Base-by-base conservation (phyloP, 2,329 filamentous ascomycete genomes). In the Cladosporium austrohemisphaericum region DNA sequence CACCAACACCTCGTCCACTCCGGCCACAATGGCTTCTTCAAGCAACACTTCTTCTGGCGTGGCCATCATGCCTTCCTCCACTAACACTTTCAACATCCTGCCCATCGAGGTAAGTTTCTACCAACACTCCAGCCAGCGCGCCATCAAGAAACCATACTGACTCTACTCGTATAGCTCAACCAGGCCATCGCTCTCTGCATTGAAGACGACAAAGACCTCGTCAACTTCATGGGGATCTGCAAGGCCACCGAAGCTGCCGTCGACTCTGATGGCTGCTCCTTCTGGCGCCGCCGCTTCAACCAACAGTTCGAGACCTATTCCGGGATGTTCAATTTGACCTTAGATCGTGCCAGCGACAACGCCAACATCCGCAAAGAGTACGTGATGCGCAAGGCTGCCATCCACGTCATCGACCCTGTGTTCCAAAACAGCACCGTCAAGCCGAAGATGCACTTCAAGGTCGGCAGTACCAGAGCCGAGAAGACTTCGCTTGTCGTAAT, bases 251-350 rank as follows among this genome's bases (percentile, higher is more conserved):
- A 64, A 26, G 47, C 65, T 53, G 67, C 72, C 5, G 60, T 77
- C 46, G 65, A 72, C 23, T 65, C 61, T 4, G 66, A 70, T 33
- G 56, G 65, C 8, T 49, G 55, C 19, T 71, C 68, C 5, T 73
- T 78, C 57, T 80, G 76, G 76, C 69, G 71, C 28, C 54, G 58
- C 29, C 67, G 64, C 14, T 79, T 75, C 55, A 58, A 65, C 11
- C 49, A 61, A 18, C 62, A 50, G 20, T 80, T 71, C 54, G 76
- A 76, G 26, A 51, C 26, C 38, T 18, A 49, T 31, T 36, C 16
- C n/a, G n/a, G n/a, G n/a, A n/a, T n/a, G n/a, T n/a, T 36, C 22
- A 28, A 9, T 2, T 31, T 55, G 41, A 45, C 38, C 20, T 33
- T 60, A 36, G 41, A 45, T 47, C 47, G 29, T 13, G 5, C 18